A percentile compares a stretch with the other conserved stretches of the same genome.
phyloP scores from a whole-genome alignment of 345 rosid genomes.

The Camelina sativa region DNA sequence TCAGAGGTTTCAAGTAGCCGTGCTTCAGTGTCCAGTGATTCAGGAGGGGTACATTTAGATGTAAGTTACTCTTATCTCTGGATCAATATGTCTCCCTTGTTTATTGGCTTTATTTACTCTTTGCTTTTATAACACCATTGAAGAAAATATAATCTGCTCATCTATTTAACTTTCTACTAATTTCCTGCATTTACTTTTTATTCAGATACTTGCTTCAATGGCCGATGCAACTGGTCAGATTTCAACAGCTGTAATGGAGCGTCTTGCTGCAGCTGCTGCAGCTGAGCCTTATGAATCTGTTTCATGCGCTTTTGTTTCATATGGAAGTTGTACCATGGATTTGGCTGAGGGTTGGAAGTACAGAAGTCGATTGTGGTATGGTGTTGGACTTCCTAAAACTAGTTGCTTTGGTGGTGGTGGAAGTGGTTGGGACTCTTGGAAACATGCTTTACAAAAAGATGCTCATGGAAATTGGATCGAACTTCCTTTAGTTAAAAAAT shows the following conservation, averaged over 20 bases:
- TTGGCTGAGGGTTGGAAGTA: slow-evolving; percentile 96
- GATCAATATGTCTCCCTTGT: slow-evolving; percentile 13
- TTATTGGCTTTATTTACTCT: background rate
- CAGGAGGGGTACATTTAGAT: slow-evolving; percentile 81
- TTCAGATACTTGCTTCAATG: slow-evolving; percentile 95
- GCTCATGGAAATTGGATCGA: slow-evolving; percentile 91
- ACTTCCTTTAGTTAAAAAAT: slow-evolving; percentile 89
- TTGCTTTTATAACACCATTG: background rate
- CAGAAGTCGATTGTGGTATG: slow-evolving; percentile 94
- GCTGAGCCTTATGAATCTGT: slow-evolving; percentile 98
- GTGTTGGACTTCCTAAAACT: slow-evolving; percentile 76
- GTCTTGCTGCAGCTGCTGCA: slow-evolving; percentile 93
- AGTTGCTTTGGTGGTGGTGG: slow-evolving; percentile 85
- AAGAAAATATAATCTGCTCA: background rate
- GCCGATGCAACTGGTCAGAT: slow-evolving; percentile 95
- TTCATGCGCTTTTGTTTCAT: slow-evolving; percentile 94
- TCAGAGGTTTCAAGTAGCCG: slow-evolving; percentile 64
- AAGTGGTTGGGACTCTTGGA: slow-evolving; percentile 92
- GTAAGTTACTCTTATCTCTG: slow-evolving; percentile 52
- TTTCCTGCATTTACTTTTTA: slow-evolving; percentile 6
- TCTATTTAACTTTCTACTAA: background rate
- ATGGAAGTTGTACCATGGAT: slow-evolving; percentile 89
- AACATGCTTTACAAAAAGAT: slow-evolving; percentile 79
- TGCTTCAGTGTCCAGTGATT: slow-evolving; percentile 61
- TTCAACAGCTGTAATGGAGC: slow-evolving; percentile 90